Percentiles rank a stretch among this genome's conserved stretches.
phyloP scores from a whole-genome alignment of 2,329 filamentous ascomycete species.

The Fusarium longipes region DNA sequence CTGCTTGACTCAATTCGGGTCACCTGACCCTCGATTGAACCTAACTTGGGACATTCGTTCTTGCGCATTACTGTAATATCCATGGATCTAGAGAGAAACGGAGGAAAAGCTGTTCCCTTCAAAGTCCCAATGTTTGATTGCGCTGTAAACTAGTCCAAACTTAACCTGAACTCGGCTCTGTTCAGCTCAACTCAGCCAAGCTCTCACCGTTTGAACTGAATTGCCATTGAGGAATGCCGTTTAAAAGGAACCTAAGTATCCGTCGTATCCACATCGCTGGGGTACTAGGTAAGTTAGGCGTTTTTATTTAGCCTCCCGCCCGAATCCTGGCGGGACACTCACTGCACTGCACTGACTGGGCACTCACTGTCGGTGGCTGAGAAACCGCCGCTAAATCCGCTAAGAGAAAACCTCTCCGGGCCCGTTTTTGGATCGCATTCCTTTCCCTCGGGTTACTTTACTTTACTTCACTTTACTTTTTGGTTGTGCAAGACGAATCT shows the following conservation, averaged over 20 bases:
- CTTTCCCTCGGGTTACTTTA: slow-evolving; percentile 6
- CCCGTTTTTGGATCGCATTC: slow-evolving; percentile 27
- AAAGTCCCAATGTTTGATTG: not conserved
- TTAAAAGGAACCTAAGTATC: not conserved
- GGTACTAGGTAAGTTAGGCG: not conserved
- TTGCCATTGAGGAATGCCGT: slow-evolving; percentile 22
- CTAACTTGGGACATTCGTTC: not conserved
- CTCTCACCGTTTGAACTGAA: slow-evolving; percentile 29
- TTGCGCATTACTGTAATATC: slow-evolving; percentile 11
- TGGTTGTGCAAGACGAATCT: not conserved
- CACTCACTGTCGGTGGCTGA: slow-evolving; percentile 31
- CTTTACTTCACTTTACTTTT: slow-evolving; percentile 12
- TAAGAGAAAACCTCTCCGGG: slow-evolving; percentile 26
- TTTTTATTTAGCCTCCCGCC: slow-evolving; percentile 28
- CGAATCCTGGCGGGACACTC: slow-evolving; percentile 21
- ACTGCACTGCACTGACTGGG: not conserved
- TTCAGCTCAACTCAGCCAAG: not conserved
- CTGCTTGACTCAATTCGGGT: not conserved
- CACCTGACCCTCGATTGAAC: slow-evolving; percentile 24
- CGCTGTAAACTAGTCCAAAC: not conserved
- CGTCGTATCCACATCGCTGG: slow-evolving; percentile 5
- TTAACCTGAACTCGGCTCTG: slow-evolving; percentile 3
- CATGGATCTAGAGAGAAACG: slow-evolving; percentile 1
- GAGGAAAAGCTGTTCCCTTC: not conserved
- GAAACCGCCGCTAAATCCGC: slow-evolving; percentile 29